phyloP scores from a whole-genome alignment of 176 grass and related monocot genomes.

The Carex scoparia region DNA sequence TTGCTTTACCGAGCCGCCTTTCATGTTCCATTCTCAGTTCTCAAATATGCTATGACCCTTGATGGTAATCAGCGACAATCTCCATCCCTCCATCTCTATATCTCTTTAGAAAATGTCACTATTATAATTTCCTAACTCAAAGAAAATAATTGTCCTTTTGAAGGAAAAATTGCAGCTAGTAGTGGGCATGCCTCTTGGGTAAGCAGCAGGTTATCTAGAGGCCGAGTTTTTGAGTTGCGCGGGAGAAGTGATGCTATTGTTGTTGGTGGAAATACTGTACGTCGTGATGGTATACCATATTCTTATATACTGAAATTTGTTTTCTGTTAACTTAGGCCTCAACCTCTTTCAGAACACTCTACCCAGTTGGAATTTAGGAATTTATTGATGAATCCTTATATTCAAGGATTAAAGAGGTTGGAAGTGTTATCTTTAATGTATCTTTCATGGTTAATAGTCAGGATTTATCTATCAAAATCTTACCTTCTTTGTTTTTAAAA shows the following conservation, averaged over 20 bases:
- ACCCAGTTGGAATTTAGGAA: neutral
- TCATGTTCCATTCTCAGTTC: conserved; percentile 70
- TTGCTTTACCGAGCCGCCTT: conserved; percentile 87
- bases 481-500: neutral
- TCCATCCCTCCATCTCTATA: neutral
- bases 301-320: conserved; percentile 5
- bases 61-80: conserved; percentile 55
- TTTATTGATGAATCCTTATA: neutral
- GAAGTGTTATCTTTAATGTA: neutral
- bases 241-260: conserved; percentile 96
- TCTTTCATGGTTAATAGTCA: neutral
- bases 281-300: conserved; percentile 60
- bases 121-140: conserved; percentile 1
- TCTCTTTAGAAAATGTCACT: neutral
- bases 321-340: neutral
- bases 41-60: conserved; percentile 98
- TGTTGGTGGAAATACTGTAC: conserved; percentile 93
- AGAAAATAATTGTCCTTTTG: neutral
- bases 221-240: conserved; percentile 86
- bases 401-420: neutral
- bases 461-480: neutral
- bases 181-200: conserved; percentile 92
- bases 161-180: conserved; percentile 97
- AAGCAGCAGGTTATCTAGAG: conserved; percentile 86
- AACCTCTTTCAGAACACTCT: neutral